Conservation (phyloP, 257 asterid genomes). For the Gentiana dahurica region DNA sequence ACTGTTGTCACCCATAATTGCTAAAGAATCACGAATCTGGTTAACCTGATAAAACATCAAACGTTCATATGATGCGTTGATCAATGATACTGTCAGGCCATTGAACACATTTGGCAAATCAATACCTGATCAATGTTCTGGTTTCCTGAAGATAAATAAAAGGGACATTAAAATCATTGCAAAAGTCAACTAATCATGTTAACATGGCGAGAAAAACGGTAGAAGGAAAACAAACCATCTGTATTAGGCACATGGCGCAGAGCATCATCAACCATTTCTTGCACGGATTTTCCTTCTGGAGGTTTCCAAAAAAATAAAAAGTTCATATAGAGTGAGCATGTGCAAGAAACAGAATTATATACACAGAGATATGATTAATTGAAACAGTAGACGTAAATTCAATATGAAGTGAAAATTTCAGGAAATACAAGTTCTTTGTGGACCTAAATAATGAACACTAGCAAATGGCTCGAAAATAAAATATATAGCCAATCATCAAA, state of each 20-base stretch:
- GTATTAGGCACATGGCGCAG: conserved; percentile 73
- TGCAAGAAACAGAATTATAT: not conserved
- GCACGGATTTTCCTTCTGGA: conserved; percentile 93
- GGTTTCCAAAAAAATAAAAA: conserved; percentile 15
- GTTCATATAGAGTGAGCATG: conserved; percentile 8
- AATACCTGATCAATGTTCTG: conserved; percentile 74
- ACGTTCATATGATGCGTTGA: conserved; percentile 1
- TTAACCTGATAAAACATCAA: conserved; percentile 50
- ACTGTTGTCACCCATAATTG: conserved; percentile 90
- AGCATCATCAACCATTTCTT: conserved; percentile 90
- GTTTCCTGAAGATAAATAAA: conserved; percentile 53
- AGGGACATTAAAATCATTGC: conserved; percentile 12
- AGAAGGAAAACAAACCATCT: conserved; percentile 42
- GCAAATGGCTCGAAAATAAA: too few species aligned
- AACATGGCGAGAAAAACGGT: conserved; percentile 10
- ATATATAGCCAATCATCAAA: too few species aligned
- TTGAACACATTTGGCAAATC: conserved; percentile 8
- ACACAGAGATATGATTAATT: not conserved
- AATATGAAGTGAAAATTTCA: too few species aligned
- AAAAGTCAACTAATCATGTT: not conserved
- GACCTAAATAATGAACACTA: too few species aligned
- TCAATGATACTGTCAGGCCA: conserved; percentile 9
- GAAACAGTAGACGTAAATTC: too few species aligned
- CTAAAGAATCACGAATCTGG: conserved; percentile 93
- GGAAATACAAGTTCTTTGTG: too few species aligned